Percentiles rank a stretch among this genome's conserved stretches.
Evolutionary conservation across 129 eudicot genomes (phyloP).

Genomic region (Lactuca saligna): DNA sequence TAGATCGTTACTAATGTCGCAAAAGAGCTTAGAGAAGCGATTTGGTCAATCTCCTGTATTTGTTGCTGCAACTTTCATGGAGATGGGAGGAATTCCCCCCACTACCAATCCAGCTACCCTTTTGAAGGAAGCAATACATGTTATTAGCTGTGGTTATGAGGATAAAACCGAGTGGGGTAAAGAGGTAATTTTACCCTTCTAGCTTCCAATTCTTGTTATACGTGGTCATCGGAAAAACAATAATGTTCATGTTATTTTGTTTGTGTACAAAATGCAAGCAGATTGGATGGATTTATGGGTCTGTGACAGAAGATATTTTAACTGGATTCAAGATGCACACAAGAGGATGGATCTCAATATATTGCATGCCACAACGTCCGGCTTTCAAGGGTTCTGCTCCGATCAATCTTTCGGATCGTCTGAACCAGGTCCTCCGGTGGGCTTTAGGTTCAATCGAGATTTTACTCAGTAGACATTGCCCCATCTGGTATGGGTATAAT

Average conservation of each 20-base stretch:
- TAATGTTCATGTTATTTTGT: background rate
- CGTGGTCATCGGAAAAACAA: background rate
- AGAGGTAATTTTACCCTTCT: constrained; percentile 51
- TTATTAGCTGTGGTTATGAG: constrained; percentile 85
- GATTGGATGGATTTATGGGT: constrained; percentile 92
- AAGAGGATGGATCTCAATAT: constrained; percentile 79
- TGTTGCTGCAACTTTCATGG: constrained; percentile 87
- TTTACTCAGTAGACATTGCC: constrained; percentile 83
- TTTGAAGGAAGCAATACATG: constrained; percentile 85
- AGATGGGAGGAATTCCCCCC: constrained; percentile 83
- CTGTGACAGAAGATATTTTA: constrained; percentile 85
- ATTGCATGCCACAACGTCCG: constrained; percentile 87
- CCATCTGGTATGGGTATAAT: constrained; percentile 83
- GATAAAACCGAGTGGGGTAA: constrained; percentile 90
- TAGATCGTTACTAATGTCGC: constrained; percentile 78
- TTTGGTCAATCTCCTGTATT: constrained; percentile 90
- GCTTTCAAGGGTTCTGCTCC: constrained; percentile 94
- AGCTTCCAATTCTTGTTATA: background rate
- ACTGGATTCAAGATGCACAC: constrained; percentile 91
- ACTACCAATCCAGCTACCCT: constrained; percentile 74
- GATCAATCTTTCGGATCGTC: constrained; percentile 87
- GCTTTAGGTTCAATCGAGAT: constrained; percentile 84
- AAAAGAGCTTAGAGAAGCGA: constrained; percentile 80
- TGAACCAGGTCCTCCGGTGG: constrained; percentile 92
- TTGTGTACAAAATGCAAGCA: constrained; percentile 19